Percentiles rank a stretch among this genome's conserved stretches.
These are phyloP conservation scores for Lantana camara DNA, from an alignment of 257 asterid species.

Conservation along the genomic window DNA sequence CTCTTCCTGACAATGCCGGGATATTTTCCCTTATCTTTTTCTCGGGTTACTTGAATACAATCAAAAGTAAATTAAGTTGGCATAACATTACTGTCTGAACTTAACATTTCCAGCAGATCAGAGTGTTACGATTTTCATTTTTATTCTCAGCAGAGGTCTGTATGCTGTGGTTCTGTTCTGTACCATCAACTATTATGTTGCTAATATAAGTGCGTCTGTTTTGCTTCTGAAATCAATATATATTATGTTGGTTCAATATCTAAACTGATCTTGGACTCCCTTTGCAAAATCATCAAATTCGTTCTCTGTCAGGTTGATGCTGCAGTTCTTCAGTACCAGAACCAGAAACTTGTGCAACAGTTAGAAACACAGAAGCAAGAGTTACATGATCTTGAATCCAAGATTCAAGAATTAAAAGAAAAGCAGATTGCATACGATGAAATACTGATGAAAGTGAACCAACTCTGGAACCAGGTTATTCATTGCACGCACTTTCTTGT, in stretches of 20 bases:
- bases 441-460: conserved; percentile 66
- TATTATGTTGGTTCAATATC: conserved; percentile 4
- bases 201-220: background rate
- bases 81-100: background rate
- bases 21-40: conserved; percentile 9
- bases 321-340: conserved; percentile 91
- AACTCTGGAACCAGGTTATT: conserved; percentile 86
- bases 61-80: background rate
- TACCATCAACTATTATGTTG: background rate
- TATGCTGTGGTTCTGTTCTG: background rate
- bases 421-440: conserved; percentile 80
- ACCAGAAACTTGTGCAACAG: conserved; percentile 93
- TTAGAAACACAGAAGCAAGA: conserved; percentile 83
- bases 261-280: conserved; percentile 1
- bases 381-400: conserved; percentile 74
- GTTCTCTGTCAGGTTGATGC: conserved; percentile 76
- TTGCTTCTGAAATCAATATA: background rate
- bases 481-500: conserved; percentile 15
- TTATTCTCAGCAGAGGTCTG: background rate
- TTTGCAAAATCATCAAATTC: conserved; percentile 20
- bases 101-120: background rate
- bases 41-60: background rate
- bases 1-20: background rate
- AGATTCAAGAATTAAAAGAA: conserved; percentile 63
- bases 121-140: background rate